These are phyloP conservation scores for Multifurca ochricompacta DNA, from an alignment of 768 basidiomycete species.

Conservation along the genomic window DNA sequence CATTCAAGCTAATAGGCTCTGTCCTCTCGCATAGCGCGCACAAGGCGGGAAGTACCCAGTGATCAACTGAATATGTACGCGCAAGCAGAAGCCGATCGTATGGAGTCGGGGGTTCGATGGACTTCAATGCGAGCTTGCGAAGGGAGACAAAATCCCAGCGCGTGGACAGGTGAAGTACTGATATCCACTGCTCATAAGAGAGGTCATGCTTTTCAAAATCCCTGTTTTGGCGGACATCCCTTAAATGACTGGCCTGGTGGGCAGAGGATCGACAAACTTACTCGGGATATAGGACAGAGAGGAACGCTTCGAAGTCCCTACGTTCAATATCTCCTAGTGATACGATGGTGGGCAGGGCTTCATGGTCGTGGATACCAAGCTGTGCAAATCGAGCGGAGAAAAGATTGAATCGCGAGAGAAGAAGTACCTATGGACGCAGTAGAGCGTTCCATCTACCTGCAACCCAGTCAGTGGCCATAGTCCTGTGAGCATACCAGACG, in stretches of 20 bases:
- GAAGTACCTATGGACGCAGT: constrained; percentile 18
- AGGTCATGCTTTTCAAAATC: constrained; percentile 2
- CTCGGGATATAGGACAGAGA: constrained; percentile 20
- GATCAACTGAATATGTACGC: constrained; percentile 2
- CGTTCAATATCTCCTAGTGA: constrained; percentile 2
- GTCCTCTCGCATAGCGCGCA: constrained; percentile 4
- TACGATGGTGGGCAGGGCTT: neutral
- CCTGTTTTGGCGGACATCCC: too few relatives aligned
- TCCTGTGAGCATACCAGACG: neutral
- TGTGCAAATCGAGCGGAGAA: constrained; percentile 8
- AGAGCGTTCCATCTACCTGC: constrained; percentile 16
- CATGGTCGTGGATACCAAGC: constrained; percentile 6
- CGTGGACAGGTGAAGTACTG: constrained; percentile 25
- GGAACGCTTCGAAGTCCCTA: constrained; percentile 16
- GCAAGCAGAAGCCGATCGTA: constrained; percentile 6
- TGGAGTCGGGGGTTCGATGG: neutral
- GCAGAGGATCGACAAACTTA: constrained; percentile 1
- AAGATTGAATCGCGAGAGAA: constrained; percentile 16
- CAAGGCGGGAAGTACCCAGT: constrained; percentile 8
- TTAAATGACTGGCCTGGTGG: too few relatives aligned
- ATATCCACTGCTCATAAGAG: constrained; percentile 23
- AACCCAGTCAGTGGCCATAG: neutral
- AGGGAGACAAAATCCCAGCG: constrained; percentile 27
- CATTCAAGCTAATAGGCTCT: neutral
- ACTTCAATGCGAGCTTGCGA: constrained; percentile 15